phyloP scores from a whole-genome alignment of 345 rosid species.

The Hibiscus trionum region DNA sequence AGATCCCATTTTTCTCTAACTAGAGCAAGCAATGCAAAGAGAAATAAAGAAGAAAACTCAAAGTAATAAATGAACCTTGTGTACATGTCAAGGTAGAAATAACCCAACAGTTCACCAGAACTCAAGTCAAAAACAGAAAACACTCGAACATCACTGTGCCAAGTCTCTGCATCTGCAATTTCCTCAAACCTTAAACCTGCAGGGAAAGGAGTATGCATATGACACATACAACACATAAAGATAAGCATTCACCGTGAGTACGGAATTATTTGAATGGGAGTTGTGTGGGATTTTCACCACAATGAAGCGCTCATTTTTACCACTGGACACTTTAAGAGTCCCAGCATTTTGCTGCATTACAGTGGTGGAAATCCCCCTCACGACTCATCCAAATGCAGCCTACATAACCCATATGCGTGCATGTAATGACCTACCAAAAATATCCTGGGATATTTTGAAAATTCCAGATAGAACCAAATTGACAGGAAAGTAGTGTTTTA shows the following conservation, averaged over 20 bases:
- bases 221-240: not conserved
- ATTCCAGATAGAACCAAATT: slow-evolving; percentile 81
- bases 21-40: slow-evolving; percentile 10
- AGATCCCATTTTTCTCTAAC: slow-evolving; percentile 6
- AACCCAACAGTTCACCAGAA: slow-evolving; percentile 76
- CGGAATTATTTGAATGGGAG: not conserved
- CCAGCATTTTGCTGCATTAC: no score
- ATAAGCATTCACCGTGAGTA: not conserved
- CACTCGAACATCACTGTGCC: slow-evolving; percentile 65
- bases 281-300: no score
- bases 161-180: slow-evolving; percentile 53
- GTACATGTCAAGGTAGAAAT: slow-evolving; percentile 84
- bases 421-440: slow-evolving; percentile 52
- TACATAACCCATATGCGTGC: not conserved
- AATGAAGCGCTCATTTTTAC: no score
- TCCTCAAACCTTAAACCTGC: slow-evolving; percentile 80
- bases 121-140: slow-evolving; percentile 73
- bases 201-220: slow-evolving; percentile 13
- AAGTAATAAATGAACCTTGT: slow-evolving; percentile 43
- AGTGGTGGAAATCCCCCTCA: no score
- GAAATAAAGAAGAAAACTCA: not conserved
- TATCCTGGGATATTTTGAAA: slow-evolving; percentile 81
- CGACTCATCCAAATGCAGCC: no score
- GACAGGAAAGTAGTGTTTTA: slow-evolving; percentile 75
- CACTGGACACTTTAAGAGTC: no score